Conservation (phyloP, 2,329 filamentous ascomycete species). For the Ophiocordyceps polyrhachis-furcata region DNA sequence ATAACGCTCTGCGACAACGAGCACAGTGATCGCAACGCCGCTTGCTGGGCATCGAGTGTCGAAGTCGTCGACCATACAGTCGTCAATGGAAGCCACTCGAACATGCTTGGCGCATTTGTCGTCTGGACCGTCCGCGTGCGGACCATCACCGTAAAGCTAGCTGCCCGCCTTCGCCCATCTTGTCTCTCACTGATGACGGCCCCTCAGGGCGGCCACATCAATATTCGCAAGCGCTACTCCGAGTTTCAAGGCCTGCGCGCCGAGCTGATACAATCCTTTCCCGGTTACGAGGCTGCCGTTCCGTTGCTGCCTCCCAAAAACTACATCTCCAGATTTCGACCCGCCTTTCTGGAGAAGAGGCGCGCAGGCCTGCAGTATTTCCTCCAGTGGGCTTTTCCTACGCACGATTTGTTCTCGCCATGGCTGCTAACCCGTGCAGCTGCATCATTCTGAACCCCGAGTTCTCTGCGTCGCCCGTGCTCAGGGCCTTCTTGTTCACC, state of each 20-base stretch:
- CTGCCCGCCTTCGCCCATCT: background rate
- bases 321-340: conserved; percentile 68
- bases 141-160: conserved; percentile 53
- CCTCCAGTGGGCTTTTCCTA: conserved; percentile 50
- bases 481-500: conserved; percentile 8
- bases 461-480: conserved; percentile 8
- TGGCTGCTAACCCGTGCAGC: conserved; percentile 4
- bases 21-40: conserved; percentile 30
- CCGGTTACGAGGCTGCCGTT: conserved; percentile 66
- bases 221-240: conserved; percentile 61
- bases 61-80: conserved; percentile 37
- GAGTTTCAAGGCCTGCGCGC: conserved; percentile 75
- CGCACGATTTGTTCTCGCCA: background rate
- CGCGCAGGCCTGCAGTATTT: conserved; percentile 78
- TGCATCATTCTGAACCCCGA: conserved; percentile 7
- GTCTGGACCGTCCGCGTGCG: conserved; percentile 85
- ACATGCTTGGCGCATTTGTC: conserved; percentile 64
- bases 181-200: background rate
- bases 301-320: conserved; percentile 86
- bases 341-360: conserved; percentile 70
- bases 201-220: conserved; percentile 38
- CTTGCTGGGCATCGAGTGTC: conserved; percentile 47
- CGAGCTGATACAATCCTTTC: conserved; percentile 62
- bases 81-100: conserved; percentile 36
- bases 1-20: conserved; percentile 46